Evolutionary conservation across 2,329 filamentous ascomycete genomes (phyloP), one percentile per base, ranked within the genome.

Genomic region (Thelonectria discophora): DNA sequence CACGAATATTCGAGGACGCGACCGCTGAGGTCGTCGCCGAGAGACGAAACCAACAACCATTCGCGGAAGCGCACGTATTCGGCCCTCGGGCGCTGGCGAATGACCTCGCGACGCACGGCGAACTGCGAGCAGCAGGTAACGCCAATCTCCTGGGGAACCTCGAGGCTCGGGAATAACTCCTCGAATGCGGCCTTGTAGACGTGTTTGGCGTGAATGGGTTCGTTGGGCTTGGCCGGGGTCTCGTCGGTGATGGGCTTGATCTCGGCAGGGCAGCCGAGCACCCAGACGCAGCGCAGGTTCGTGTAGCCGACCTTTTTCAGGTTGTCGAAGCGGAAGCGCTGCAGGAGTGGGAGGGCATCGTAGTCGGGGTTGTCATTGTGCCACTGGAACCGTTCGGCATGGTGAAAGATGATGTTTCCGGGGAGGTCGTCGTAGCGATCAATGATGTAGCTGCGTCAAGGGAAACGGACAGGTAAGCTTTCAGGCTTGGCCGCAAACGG

Each of bases 91-190:
- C 85, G 77, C 47, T 75, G 72, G 8, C 70, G 78, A 30, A 90
- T 79, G 47, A 81, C 81, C 7, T 84, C 80, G 8, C 80, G 77
- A 3, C 85, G 84, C 7, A 89, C 83, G 0, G 84, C 88, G 63
- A 90, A 90, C 73, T 90, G 88, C 17, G 86, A 86, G 73, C 87
- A 90, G 71, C 87, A 90, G n/a, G 85, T 80, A 5, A 83, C 82
- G 2, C 81, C 85, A 9, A 89, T 79, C 11, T 80, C 69, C 1
- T 77, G 72, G 0, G 86, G 85, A 4, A 86, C 77, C n/a, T 73
- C 69, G 4, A 78, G 63, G 12, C 70, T 74, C 2, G 77, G 79
- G 32, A 81, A 73, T 1, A 83, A 69, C 62, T 81, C 73, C 59
- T 76, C 65, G 62, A 81, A 84, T 6, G 79, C 77, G 34, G 69